Conservation (phyloP, 1,284 basidiomycete genomes). For the Cryptococcus neoformans region DNA sequence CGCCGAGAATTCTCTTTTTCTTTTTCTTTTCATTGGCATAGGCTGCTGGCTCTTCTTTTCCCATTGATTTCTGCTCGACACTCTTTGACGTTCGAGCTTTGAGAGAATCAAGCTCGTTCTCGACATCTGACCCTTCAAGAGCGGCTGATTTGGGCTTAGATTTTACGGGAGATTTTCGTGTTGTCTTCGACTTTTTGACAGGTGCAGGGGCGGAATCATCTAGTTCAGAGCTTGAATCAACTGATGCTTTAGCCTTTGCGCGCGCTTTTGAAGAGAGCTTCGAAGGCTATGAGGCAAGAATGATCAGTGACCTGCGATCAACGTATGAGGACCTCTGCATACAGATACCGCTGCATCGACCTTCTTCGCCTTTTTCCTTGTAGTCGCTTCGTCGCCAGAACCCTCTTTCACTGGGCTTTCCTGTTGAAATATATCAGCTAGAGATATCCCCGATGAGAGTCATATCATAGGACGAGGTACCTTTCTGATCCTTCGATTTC, state of each 20-base stretch:
- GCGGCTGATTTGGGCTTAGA: constrained; percentile 6
- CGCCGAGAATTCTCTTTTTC: constrained; percentile 41
- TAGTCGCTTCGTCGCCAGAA: constrained; percentile 20
- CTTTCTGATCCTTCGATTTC: constrained; percentile 15
- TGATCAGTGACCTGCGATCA: no score
- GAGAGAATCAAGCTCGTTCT: constrained; percentile 6
- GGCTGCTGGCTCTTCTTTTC: no score
- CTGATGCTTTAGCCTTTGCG: background rate
- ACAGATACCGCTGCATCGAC: no score
- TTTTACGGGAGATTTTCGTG: constrained; percentile 9
- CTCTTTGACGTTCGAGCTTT: background rate
- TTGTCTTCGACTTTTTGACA: constrained; percentile 3
- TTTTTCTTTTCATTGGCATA: constrained; percentile 38
- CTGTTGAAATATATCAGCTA: constrained; percentile 5
- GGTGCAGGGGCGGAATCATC: constrained; percentile 4
- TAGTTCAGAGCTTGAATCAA: background rate
- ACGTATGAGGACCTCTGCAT: no score
- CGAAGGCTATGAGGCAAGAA: no score
- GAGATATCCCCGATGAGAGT: no score
- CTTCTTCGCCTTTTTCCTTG: constrained; percentile 30
- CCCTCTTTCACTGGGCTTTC: constrained; percentile 23
- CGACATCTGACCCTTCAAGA: constrained; percentile 12
- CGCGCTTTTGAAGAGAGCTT: background rate
- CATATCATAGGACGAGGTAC: constrained; percentile 1
- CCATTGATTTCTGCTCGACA: no score